Evolutionary conservation across 495 filamentous ascomycete genomes (phyloP).

Genomic region (Penicillium silybi): DNA sequence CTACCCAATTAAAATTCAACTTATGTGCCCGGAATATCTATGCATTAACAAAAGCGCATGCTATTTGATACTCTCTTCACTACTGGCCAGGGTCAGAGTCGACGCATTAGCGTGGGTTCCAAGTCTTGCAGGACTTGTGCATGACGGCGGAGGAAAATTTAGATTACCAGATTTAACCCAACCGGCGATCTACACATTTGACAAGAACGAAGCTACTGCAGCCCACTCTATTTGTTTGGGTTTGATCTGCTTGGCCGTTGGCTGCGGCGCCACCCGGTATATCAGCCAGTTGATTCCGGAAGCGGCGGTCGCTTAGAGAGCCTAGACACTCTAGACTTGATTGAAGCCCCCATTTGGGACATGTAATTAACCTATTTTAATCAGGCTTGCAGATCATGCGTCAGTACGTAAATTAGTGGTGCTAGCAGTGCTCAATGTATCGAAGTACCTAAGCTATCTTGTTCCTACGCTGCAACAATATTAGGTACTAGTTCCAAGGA

Average conservation of each 20-base stretch:
- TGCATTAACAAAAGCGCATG: too few species aligned
- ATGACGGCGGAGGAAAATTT: too few species aligned
- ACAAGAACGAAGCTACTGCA: neutral
- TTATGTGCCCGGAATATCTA: too few species aligned
- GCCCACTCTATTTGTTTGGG: neutral
- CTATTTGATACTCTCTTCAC: too few species aligned
- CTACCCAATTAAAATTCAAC: too few species aligned
- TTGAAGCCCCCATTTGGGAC: neutral
- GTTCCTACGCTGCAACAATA: neutral
- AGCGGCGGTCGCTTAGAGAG: neutral
- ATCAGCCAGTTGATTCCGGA: neutral
- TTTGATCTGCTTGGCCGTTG: neutral
- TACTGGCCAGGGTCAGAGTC: too few species aligned
- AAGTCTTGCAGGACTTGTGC: too few species aligned
- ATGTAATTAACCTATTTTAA: neutral
- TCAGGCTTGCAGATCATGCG: neutral
- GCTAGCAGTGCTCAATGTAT: neutral
- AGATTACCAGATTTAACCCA: too few species aligned
- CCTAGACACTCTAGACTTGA: neutral
- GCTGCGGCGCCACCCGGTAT: neutral
- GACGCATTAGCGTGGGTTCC: too few species aligned
- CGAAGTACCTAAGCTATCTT: neutral
- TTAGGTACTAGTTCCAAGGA: neutral
- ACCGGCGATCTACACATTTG: too few species aligned
- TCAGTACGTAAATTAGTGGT: neutral